Evolutionary conservation across 73 alveolate species (phyloP).

Genomic region (Paramecium sonneborni): DNA sequence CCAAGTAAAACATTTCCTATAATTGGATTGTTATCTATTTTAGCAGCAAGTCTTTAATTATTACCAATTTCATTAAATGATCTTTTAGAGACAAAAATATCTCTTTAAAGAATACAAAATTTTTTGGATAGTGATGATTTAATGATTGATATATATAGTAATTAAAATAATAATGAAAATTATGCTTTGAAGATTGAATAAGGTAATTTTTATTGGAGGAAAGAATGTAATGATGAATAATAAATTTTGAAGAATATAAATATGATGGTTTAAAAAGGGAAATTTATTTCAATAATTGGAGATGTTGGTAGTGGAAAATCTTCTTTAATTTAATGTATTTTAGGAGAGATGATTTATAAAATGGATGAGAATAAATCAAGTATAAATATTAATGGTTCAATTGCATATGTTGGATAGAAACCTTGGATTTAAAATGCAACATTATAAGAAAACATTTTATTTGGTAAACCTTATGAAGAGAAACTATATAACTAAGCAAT

Average conservation of each 20-base stretch:
- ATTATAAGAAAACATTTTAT: constrained; percentile 75
- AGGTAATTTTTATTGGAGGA: constrained; percentile 48
- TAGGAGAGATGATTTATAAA: constrained; percentile 58
- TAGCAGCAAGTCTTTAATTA: constrained; percentile 20
- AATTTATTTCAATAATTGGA: constrained; percentile 57
- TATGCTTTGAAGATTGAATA: constrained; percentile 41
- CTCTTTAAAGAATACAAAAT: constrained; percentile 63
- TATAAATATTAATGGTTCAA: neutral
- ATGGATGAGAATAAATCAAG: neutral
- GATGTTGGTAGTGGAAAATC: constrained; percentile 74
- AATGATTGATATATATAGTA: neutral
- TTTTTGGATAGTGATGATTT: constrained; percentile 5
- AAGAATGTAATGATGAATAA: neutral
- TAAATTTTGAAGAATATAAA: constrained; percentile 30
- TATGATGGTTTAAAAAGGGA: constrained; percentile 40
- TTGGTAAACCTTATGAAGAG: constrained; percentile 78
- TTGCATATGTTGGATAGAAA: constrained; percentile 63
- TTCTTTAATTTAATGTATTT: constrained; percentile 41
- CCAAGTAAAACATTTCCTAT: constrained; percentile 55
- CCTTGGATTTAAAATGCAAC: constrained; percentile 55
- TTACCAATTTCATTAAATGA: constrained; percentile 61
- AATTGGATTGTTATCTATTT: constrained; percentile 44
- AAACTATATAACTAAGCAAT: constrained; percentile 71
- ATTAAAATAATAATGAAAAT: neutral
- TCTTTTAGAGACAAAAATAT: constrained; percentile 25